Conservation (phyloP, 352 stramenopile genomes). For the Phytophthora rubi region DNA sequence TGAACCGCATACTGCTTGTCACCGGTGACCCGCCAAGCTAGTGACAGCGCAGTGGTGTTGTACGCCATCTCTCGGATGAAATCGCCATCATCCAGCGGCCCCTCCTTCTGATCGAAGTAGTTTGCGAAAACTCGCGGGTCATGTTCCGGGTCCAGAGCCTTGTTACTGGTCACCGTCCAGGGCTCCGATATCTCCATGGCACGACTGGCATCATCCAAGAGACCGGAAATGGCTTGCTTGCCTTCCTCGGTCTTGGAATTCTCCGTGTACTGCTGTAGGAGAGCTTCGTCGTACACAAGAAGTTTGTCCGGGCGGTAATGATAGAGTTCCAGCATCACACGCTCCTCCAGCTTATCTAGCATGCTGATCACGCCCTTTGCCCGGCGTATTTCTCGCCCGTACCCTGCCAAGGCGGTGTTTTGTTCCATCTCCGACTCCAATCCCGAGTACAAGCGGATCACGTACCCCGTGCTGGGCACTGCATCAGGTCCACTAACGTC, state of each 20-base stretch:
- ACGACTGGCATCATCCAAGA: conserved; percentile 42
- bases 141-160: conserved; percentile 19
- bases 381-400: conserved; percentile 53
- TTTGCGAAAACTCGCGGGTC: conserved; percentile 42
- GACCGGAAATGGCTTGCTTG: conserved; percentile 5
- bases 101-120: conserved; percentile 32
- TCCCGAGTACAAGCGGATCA: conserved; percentile 58
- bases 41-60: conserved; percentile 50
- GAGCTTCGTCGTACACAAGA: conserved; percentile 39
- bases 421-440: conserved; percentile 35
- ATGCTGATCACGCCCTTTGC: conserved; percentile 50
- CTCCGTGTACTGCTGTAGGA: conserved; percentile 22
- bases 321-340: conserved; percentile 50
- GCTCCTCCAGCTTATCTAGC: conserved; percentile 46
- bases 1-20: conserved; percentile 44
- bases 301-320: conserved; percentile 30
- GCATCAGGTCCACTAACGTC: conserved; percentile 35
- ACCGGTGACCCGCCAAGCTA: conserved; percentile 43
- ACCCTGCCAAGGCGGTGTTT: conserved; percentile 32
- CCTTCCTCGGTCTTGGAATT: neutral
- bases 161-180: conserved; percentile 38
- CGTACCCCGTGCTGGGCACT: conserved; percentile 49
- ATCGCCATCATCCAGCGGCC: conserved; percentile 24
- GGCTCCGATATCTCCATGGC: conserved; percentile 29
- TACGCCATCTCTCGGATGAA: conserved; percentile 55